phyloP scores from a whole-genome alignment of 805 yeast genomes.

The Yamadazyma akitaensis region DNA sequence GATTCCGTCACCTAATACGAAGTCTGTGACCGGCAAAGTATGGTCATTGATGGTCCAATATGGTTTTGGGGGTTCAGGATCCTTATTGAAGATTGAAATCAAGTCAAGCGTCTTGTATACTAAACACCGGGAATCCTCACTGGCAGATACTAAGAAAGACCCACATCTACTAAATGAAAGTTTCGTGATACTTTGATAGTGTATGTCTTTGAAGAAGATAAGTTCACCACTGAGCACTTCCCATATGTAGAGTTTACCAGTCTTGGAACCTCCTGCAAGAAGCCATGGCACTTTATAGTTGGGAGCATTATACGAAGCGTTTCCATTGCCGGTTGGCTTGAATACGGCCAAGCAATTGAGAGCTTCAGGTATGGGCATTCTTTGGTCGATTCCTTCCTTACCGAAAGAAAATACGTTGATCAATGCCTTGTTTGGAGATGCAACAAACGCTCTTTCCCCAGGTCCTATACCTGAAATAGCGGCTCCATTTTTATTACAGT shows the following conservation, averaged over 20 bases:
- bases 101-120: slow-evolving; percentile 72
- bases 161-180: slow-evolving; percentile 58
- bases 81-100: slow-evolving; percentile 28
- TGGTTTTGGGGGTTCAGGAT: slow-evolving; percentile 46
- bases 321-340: slow-evolving; percentile 21
- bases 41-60: slow-evolving; percentile 59
- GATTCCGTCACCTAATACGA: slow-evolving; percentile 48
- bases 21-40: slow-evolving; percentile 49
- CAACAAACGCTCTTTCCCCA: slow-evolving; percentile 57
- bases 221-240: slow-evolving; percentile 75
- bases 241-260: slow-evolving; percentile 87
- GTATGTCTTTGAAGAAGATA: slow-evolving; percentile 71
- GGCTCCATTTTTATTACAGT: slow-evolving; percentile 44
- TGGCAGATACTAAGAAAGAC: slow-evolving; percentile 69
- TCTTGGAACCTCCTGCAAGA: slow-evolving; percentile 65
- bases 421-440: slow-evolving; percentile 69
- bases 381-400: slow-evolving; percentile 70
- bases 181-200: slow-evolving; percentile 70
- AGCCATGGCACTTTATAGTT: slow-evolving; percentile 56
- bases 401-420: slow-evolving; percentile 71
- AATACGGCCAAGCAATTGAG: slow-evolving; percentile 54
- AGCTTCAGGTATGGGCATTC: slow-evolving; percentile 81
- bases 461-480: slow-evolving; percentile 44
- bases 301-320: slow-evolving; percentile 22
- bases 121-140: slow-evolving; percentile 74